These are phyloP conservation scores for Pythium coloratum DNA, from an alignment of 352 stramenopile species.

Conservation along the genomic window DNA sequence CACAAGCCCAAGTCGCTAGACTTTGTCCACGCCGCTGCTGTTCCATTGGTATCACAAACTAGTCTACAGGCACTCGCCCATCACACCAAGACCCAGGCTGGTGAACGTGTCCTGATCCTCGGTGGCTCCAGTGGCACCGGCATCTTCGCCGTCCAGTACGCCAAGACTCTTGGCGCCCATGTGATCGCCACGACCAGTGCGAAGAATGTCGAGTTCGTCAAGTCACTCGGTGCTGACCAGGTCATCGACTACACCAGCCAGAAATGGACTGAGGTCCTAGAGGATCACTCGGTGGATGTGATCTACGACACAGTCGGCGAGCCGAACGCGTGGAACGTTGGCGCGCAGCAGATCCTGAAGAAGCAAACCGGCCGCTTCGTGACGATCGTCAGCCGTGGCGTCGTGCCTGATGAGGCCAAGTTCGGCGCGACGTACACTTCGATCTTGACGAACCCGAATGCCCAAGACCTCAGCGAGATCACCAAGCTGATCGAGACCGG, in stretches of 20 bases:
- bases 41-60: conserved; percentile 37
- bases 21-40: conserved; percentile 40
- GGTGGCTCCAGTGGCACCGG: conserved; percentile 41
- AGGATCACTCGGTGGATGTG: neutral
- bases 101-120: conserved; percentile 46
- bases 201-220: conserved; percentile 33
- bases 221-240: conserved; percentile 35
- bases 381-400: conserved; percentile 29
- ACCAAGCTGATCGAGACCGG: conserved; percentile 36
- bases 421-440: conserved; percentile 41
- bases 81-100: conserved; percentile 40
- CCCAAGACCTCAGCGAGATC: conserved; percentile 39
- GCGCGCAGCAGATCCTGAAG: conserved; percentile 36
- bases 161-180: conserved; percentile 24
- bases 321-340: conserved; percentile 33
- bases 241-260: conserved; percentile 42
- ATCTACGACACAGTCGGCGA: conserved; percentile 12
- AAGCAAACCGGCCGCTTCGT: conserved; percentile 43
- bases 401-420: conserved; percentile 45
- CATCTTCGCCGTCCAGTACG: conserved; percentile 45
- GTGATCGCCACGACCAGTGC: conserved; percentile 32
- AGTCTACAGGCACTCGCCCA: conserved; percentile 40
- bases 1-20: conserved; percentile 42
- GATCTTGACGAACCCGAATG: conserved; percentile 24
- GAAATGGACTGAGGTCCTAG: conserved; percentile 11